Evolutionary conservation across 805 yeast species (phyloP), one percentile per base, ranked within the genome.

Genomic region (Priceomyces carsonii): DNA sequence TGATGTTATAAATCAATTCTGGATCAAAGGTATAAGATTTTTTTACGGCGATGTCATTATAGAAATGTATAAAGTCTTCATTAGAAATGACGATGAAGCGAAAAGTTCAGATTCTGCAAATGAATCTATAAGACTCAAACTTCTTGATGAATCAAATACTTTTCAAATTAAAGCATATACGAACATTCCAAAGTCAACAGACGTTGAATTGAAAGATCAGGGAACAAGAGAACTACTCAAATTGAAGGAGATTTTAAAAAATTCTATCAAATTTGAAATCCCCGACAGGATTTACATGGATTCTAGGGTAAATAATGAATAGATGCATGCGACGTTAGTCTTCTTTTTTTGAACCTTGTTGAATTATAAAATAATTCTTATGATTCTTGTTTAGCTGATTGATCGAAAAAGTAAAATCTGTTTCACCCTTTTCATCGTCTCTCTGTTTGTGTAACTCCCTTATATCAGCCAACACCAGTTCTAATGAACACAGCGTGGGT

Each of bases 251-350:
- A 86, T 81, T 33, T 62, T 90, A 40, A 63, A 71, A 38, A 89
- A 89, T 9, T 65, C 88, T 32, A 71, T 90, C 6, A 77, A 78
- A 30, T 67, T 90, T 30, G 77, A 69, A 13, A 75, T 85, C 20
- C 95, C 95, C 4, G 93, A 86, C 51, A 71, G 96, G 43, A 78
- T 77, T 53, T 67, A 72, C 17, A 86, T 89, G 88, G 96, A 89
- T 55, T 78, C 90, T 1, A 73, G 95, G 46, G 71, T 84, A 19
- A 44, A 32, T 16, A 34, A 33, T 26, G 39, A 43, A 37, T 34
- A 47, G 21, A 18, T 32, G 30, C 17, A 28, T 20, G 24, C 25
- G n/a, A 32, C 8, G 24, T 25, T 5, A 30, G 9, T 21, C 29
- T 17, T 15, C 13, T n/a, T 29, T 34, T 29, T 14, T 24, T 22